phyloP scores from a whole-genome alignment of 768 basidiomycete species.

The Suillus brevipes region DNA sequence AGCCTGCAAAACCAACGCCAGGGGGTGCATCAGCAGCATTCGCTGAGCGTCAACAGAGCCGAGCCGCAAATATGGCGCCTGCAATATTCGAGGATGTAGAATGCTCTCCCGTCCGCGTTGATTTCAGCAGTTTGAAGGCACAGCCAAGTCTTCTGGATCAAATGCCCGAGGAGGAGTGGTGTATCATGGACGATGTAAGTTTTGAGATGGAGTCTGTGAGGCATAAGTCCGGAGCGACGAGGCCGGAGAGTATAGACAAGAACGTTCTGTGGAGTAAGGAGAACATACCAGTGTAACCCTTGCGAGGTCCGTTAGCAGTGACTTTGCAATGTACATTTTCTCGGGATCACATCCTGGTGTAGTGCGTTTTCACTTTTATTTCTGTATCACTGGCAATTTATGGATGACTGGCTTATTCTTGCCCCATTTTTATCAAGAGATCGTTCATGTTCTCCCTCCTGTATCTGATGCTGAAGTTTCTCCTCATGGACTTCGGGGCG shows the following conservation, averaged over 20 bases:
- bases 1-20: conserved; percentile 48
- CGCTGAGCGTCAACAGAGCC: conserved; percentile 45
- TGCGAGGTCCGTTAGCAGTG: neutral
- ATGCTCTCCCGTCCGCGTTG: conserved; percentile 55
- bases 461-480: neutral
- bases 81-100: conserved; percentile 36
- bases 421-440: neutral
- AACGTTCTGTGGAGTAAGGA: conserved; percentile 30
- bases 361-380: neutral
- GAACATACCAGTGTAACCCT: conserved; percentile 18
- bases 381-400: neutral
- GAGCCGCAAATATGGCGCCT: conserved; percentile 24
- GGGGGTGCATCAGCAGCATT: conserved; percentile 53
- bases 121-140: conserved; percentile 29
- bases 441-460: neutral
- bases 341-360: neutral
- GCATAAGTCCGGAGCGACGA: conserved; percentile 31
- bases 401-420: neutral
- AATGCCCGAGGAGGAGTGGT: conserved; percentile 57
- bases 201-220: conserved; percentile 43
- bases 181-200: conserved; percentile 47
- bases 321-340: neutral
- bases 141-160: conserved; percentile 60
- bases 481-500: neutral
- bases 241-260: conserved; percentile 33